phyloP scores from a whole-genome alignment of 2,329 filamentous ascomycete genomes.

The Claviceps fusiformis region DNA sequence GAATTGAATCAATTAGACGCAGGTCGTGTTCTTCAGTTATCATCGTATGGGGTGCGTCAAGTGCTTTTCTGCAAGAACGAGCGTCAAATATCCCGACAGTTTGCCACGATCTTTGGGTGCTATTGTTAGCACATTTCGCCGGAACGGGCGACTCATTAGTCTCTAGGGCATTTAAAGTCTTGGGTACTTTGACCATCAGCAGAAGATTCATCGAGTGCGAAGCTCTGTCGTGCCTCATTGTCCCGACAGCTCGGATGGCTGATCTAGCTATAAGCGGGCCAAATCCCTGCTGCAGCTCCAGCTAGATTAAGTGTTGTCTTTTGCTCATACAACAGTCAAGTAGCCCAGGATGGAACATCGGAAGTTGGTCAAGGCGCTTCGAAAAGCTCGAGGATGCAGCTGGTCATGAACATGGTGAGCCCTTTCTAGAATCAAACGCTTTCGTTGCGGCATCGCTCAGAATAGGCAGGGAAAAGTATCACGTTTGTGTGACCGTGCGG shows the following conservation, averaged over 20 bases:
- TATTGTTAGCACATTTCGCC: not conserved
- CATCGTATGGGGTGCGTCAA: not conserved
- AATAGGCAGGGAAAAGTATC: not conserved
- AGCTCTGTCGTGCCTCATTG: not conserved
- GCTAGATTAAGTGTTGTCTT: not conserved
- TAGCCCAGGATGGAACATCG: not conserved
- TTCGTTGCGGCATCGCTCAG: not conserved
- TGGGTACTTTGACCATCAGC: not conserved
- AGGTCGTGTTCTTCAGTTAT: not conserved
- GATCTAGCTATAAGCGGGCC: constrained; percentile 4
- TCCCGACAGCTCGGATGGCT: constrained; percentile 6
- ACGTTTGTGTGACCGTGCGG: not conserved
- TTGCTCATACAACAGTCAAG: not conserved
- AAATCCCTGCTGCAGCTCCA: constrained; percentile 3
- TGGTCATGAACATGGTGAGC: not conserved
- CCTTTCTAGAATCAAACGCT: not conserved
- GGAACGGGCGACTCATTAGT: not conserved
- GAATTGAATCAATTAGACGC: not conserved
- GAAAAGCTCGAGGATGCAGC: not conserved
- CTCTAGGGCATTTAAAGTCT: no score
- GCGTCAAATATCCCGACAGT: not conserved
- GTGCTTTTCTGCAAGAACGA: not conserved
- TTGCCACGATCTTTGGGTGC: not conserved
- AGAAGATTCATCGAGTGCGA: not conserved
- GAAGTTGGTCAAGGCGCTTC: not conserved